Evolutionary conservation across 805 yeast species (phyloP).

Genomic region (Teunomyces tritomae): DNA sequence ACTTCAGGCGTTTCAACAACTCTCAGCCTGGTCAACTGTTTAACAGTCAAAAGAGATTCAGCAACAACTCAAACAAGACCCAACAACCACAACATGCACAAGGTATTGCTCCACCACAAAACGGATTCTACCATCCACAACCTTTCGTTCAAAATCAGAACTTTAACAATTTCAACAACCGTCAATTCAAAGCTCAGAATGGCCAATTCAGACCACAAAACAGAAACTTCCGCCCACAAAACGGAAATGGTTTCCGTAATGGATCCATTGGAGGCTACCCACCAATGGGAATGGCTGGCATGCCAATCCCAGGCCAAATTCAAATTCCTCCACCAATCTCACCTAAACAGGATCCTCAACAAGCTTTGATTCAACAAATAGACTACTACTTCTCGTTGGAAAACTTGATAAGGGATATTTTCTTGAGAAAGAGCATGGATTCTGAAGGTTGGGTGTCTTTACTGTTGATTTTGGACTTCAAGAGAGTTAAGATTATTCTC

Average conservation of each 20-base stretch:
- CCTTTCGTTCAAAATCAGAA: slow-evolving; percentile 23
- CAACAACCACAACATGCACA: slow-evolving; percentile 12
- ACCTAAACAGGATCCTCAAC: slow-evolving; percentile 44
- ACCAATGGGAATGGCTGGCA: slow-evolving; percentile 1
- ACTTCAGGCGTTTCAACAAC: slow-evolving; percentile 27
- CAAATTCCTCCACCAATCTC: slow-evolving; percentile 47
- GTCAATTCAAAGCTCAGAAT: slow-evolving; percentile 24
- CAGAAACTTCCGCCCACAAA: slow-evolving; percentile 8
- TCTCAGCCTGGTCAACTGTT: slow-evolving; percentile 16
- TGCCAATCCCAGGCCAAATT: slow-evolving; percentile 17
- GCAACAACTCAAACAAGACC: slow-evolving; percentile 15
- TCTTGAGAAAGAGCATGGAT: slow-evolving; percentile 78
- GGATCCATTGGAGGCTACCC: slow-evolving; percentile 14
- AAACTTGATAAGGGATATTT: slow-evolving; percentile 82
- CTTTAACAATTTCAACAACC: slow-evolving; percentile 24
- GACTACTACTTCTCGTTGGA: slow-evolving; percentile 90
- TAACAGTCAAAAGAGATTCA: slow-evolving; percentile 16
- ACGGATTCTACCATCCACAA: slow-evolving; percentile 33
- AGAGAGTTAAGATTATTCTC: slow-evolving; percentile 63
- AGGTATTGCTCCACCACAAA: slow-evolving; percentile 7
- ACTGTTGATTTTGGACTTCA: slow-evolving; percentile 61
- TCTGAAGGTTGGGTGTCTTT: slow-evolving; percentile 70
- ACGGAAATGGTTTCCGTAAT: slow-evolving; percentile 19
- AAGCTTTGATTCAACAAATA: slow-evolving; percentile 57
- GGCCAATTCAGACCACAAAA: slow-evolving; percentile 19